Evolutionary conservation across 2,329 filamentous ascomycete species (phyloP), one percentile per base, ranked within the genome.

Genomic region (Elsinoe fawcettii): DNA sequence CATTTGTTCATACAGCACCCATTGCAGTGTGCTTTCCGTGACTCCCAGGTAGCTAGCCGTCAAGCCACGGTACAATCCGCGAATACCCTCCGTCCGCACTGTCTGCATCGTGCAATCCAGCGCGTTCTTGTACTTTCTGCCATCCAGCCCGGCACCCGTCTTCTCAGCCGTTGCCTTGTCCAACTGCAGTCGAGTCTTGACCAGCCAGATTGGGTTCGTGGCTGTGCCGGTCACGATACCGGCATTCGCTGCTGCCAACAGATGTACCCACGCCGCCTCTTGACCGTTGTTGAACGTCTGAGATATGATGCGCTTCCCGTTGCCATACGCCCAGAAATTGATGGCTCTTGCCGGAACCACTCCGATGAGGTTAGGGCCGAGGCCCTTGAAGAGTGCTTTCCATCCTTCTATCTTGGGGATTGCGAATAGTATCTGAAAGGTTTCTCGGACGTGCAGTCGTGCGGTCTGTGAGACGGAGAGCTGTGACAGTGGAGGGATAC

Each of bases 201-300:
- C 84, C 61, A 97, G 81, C 91, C 91, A 97, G 67, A 97, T 96
- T 1, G 91, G 91, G 71, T 96, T 96, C 36, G 91, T 97, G 20
- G 87, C 88, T 1, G 92, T 96, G 47, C 88, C 88, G 0, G 92
- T 96, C 5, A 86, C 85, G 43, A 96, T 81, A 1, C 91, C 91
- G 1, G 91, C 90, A 14, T 80, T 78, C 1, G 87, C 83, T 4
- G 88, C 91, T 1, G 90, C 85, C 47, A 81, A 75, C 7, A 96
- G 77, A 69, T 96, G 90, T 9, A 96, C 84, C 78, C 82, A 87
- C 0, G 87, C 80, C 12, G 83, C 81, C 67, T 90, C 82, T 64
- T 84, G 69, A 51, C 86, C 83, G 63, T 82, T 67, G 72, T 92
- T 90, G 68, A 88, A 84, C 65, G 86, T 80, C 54, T 89, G 80